Percentiles rank a stretch among this genome's conserved stretches.
These are phyloP conservation scores for Cladophialophora chaetospira DNA, from an alignment of 2,329 filamentous ascomycete genomes.

Conservation along the genomic window DNA sequence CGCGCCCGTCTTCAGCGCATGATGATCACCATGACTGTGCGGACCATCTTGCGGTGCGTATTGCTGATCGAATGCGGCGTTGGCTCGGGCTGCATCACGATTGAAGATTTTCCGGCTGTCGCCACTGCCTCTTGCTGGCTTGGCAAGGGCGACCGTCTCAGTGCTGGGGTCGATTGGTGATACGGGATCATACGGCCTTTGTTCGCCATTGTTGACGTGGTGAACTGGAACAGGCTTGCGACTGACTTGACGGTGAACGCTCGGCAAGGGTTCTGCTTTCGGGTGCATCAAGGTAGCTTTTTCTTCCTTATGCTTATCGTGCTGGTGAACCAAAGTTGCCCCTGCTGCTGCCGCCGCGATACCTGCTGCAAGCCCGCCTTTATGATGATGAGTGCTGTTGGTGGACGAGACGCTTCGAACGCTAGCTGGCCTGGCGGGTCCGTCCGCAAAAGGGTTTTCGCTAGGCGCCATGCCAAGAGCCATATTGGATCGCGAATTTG, in stretches of 20 bases:
- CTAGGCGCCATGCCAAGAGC: conserved; percentile 21
- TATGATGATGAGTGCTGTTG: conserved; percentile 4
- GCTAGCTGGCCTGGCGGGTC: conserved; percentile 3
- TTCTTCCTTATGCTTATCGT: conserved; percentile 14
- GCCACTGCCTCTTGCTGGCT: conserved; percentile 7
- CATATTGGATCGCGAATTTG: conserved; percentile 25
- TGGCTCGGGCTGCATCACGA: conserved; percentile 24
- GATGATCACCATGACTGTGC: conserved; percentile 4
- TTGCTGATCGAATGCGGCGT: conserved; percentile 22
- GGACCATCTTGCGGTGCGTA: conserved; percentile 1
- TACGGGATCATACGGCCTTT: conserved; percentile 27
- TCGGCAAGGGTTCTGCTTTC: not conserved
- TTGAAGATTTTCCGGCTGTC: conserved; percentile 14
- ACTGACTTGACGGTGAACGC: conserved; percentile 7
- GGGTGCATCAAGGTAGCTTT: conserved; percentile 1
- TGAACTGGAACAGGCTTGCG: conserved; percentile 27
- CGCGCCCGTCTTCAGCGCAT: conserved; percentile 2
- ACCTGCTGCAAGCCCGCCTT: conserved; percentile 21
- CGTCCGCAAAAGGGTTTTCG: conserved; percentile 22
- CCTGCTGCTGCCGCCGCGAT: conserved; percentile 27
- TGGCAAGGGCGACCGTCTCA: not conserved
- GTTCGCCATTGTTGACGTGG: conserved; percentile 22
- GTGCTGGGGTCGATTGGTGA: conserved; percentile 21
- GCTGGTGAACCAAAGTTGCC: conserved; percentile 21
- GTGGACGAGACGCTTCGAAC: conserved; percentile 3